Conservation (phyloP, 2,329 filamentous ascomycete species). For the Plectosphaerella cucumerina region DNA sequence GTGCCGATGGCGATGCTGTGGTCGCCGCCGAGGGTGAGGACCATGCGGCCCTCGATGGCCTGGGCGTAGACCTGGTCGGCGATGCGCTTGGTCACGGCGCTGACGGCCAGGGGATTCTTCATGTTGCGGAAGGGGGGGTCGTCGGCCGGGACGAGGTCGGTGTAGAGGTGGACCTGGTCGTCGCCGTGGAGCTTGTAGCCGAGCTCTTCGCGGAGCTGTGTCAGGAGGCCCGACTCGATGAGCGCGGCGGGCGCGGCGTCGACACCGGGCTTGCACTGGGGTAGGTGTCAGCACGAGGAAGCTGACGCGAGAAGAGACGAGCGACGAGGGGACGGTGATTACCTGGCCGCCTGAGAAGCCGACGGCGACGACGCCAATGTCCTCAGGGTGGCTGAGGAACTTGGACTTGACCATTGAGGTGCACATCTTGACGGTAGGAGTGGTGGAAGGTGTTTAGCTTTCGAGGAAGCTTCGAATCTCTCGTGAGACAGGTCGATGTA, state of each 20-base stretch:
- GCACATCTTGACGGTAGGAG: conserved; percentile 33
- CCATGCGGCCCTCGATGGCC: conserved; percentile 76
- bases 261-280: conserved; percentile 82
- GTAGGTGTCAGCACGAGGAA: conserved; percentile 11
- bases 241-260: conserved; percentile 87
- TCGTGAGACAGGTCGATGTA: neutral
- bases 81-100: conserved; percentile 76
- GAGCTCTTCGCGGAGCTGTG: conserved; percentile 78
- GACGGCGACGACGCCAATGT: conserved; percentile 89
- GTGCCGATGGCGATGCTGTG: conserved; percentile 96
- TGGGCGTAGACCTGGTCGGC: conserved; percentile 84
- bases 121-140: conserved; percentile 86
- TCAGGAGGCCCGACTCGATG: conserved; percentile 81
- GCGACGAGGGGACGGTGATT: conserved; percentile 24
- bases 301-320: neutral
- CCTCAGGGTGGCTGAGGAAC: conserved; percentile 74
- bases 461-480: too few species aligned
- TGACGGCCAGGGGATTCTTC: conserved; percentile 89
- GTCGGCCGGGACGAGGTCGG: conserved; percentile 62
- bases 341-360: conserved; percentile 97
- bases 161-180: conserved; percentile 75
- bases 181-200: conserved; percentile 87
- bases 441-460: too few species aligned
- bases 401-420: conserved; percentile 56
- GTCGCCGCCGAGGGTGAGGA: conserved; percentile 91